These are phyloP conservation scores for Fraxinus albicans DNA, from an alignment of 305 asterid genomes.

Conservation along the genomic window DNA sequence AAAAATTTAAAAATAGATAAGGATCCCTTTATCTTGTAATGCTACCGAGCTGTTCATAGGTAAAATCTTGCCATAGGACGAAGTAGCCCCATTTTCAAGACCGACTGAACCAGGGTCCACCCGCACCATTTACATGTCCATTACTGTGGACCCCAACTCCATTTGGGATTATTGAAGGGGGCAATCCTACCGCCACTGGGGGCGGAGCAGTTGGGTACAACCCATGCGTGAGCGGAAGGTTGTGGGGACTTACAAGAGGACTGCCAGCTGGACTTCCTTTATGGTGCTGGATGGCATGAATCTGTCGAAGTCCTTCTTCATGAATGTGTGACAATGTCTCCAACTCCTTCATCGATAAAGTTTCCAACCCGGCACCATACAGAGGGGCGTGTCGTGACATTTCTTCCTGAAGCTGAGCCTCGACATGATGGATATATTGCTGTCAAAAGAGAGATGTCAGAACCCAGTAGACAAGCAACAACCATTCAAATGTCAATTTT, in stretches of 20 bases:
- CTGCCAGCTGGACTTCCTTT: constrained; percentile 72
- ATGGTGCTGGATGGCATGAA: constrained; percentile 74
- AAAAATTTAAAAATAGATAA: constrained; percentile 21
- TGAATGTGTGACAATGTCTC: constrained; percentile 88
- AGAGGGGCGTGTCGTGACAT: constrained; percentile 97
- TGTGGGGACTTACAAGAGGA: constrained; percentile 64
- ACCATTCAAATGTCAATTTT: neutral
- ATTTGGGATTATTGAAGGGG: constrained; percentile 56
- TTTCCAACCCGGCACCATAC: constrained; percentile 91
- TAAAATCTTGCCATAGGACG: constrained; percentile 2
- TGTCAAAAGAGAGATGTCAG: constrained; percentile 30
- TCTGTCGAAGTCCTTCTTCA: constrained; percentile 96
- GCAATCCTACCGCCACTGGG: constrained; percentile 69
- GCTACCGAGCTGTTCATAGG: constrained; percentile 19
- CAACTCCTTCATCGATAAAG: constrained; percentile 82
- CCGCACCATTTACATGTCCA: constrained; percentile 69
- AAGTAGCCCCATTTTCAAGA: constrained; percentile 35
- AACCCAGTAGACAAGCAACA: neutral
- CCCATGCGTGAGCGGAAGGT: constrained; percentile 54
- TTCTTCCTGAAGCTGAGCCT: constrained; percentile 90
- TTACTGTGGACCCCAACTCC: constrained; percentile 67
- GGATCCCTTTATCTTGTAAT: constrained; percentile 19
- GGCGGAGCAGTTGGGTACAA: constrained; percentile 59
- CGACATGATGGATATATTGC: constrained; percentile 86
- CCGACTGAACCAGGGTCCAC: constrained; percentile 82